These are phyloP conservation scores for Geotrichum aggregatum DNA, from an alignment of 1,139 yeast species.

Conservation along the genomic window DNA sequence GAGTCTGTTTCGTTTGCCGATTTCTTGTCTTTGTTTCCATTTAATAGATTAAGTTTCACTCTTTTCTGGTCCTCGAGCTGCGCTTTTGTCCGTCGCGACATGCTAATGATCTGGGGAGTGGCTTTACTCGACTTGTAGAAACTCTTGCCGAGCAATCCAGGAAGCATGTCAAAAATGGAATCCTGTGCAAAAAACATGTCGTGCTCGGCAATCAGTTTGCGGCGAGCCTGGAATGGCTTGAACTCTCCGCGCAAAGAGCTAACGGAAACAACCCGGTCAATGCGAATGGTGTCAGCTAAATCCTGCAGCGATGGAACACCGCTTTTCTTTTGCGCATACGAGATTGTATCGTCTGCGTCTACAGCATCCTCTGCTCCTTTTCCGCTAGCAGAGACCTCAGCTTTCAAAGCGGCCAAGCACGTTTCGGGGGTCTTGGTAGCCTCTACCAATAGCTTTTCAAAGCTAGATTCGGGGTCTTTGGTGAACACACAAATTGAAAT, in stretches of 20 bases:
- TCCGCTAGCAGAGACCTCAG: constrained; percentile 40
- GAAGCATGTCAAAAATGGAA: constrained; percentile 71
- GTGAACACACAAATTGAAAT: constrained; percentile 61
- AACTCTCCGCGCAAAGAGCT: constrained; percentile 44
- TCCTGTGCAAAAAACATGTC: constrained; percentile 72
- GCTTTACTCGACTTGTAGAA: constrained; percentile 51
- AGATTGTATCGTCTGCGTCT: constrained; percentile 12
- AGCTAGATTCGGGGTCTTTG: constrained; percentile 52
- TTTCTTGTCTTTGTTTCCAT: constrained; percentile 1
- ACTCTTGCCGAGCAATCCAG: constrained; percentile 74
- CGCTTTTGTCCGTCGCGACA: constrained; percentile 15
- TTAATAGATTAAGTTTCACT: constrained; percentile 23
- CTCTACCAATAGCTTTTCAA: constrained; percentile 14
- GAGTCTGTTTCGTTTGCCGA: no score
- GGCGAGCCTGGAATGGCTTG: constrained; percentile 44
- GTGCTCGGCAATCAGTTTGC: constrained; percentile 38
- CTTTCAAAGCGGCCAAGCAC: constrained; percentile 55
- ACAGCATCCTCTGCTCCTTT: constrained; percentile 6
- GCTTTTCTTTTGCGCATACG: constrained; percentile 8
- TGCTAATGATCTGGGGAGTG: constrained; percentile 16
- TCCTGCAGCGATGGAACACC: constrained; percentile 18
- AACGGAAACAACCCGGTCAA: constrained; percentile 40
- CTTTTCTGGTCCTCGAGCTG: constrained; percentile 19
- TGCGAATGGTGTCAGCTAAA: constrained; percentile 16
- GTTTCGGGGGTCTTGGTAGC: constrained; percentile 37